A percentile compares a stretch with the other conserved stretches of the same genome.
phyloP scores from a whole-genome alignment of 208 protist species.

The Acanthamoeba triangularis region DNA sequence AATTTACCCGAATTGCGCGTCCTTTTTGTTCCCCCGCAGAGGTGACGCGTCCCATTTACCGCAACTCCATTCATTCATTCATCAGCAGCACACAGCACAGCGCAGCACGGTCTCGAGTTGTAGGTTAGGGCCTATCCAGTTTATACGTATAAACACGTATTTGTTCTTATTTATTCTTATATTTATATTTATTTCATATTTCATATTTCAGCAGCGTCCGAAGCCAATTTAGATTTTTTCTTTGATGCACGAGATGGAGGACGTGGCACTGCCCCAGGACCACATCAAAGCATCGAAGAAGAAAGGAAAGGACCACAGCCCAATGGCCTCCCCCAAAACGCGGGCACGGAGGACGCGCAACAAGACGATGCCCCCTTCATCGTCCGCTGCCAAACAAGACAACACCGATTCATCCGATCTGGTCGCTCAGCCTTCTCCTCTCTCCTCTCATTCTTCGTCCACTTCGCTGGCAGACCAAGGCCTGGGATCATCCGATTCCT shows the following conservation, averaged over 20 bases:
- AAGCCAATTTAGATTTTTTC: background rate
- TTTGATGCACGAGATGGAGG: background rate
- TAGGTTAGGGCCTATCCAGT: too few species aligned
- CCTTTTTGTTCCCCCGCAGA: too few species aligned
- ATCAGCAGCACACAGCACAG: too few species aligned
- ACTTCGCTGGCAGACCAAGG: background rate
- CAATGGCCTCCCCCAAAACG: background rate
- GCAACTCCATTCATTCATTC: too few species aligned
- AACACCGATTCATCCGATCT: background rate
- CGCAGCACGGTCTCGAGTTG: too few species aligned
- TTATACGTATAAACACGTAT: background rate
- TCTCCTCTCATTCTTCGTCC: background rate
- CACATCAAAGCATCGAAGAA: background rate
- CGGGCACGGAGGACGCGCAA: conserved; percentile 1
- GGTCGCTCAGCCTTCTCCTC: background rate
- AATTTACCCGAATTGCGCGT: too few species aligned
- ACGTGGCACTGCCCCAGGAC: background rate
- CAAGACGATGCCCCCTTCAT: conserved; percentile 6
- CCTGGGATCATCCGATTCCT: background rate
- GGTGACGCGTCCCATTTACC: too few species aligned
- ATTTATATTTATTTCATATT: background rate
- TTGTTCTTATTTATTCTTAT: background rate
- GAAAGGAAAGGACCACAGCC: background rate
- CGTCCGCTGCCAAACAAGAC: background rate
- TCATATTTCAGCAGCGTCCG: background rate